phyloP scores from a whole-genome alignment of 2,329 filamentous ascomycete genomes.

The Aspergillus pseudoterreus region DNA sequence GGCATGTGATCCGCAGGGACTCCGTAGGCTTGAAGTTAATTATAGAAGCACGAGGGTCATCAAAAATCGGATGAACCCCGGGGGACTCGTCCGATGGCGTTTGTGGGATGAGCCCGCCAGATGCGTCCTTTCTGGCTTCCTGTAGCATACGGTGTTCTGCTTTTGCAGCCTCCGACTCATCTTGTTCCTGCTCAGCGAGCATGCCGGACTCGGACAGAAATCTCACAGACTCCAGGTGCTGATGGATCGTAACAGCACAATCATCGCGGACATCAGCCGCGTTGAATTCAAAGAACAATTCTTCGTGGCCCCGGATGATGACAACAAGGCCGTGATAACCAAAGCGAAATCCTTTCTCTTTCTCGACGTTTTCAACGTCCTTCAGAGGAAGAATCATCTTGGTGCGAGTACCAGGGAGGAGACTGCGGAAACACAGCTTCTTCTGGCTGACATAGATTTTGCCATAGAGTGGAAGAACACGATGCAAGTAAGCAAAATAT shows the following conservation, averaged over 20 bases:
- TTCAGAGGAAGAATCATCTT: conserved; percentile 88
- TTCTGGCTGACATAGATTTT: conserved; percentile 92
- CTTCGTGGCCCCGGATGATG: conserved; percentile 91
- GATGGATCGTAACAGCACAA: conserved; percentile 76
- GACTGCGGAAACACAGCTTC: conserved; percentile 87
- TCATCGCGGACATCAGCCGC: conserved; percentile 78
- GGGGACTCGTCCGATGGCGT: conserved; percentile 27
- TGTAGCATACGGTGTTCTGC: conserved; percentile 78
- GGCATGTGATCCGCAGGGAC: conserved; percentile 78
- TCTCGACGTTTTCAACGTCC: conserved; percentile 89
- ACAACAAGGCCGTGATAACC: conserved; percentile 87
- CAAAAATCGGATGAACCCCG: conserved; percentile 72
- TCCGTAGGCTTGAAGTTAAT: conserved; percentile 84
- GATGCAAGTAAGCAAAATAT: conserved; percentile 88
- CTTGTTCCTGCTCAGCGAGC: conserved; percentile 64
- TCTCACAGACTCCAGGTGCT: conserved; percentile 68
- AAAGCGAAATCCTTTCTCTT: conserved; percentile 91
- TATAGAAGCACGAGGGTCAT: conserved; percentile 82
- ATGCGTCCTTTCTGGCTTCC: conserved; percentile 59
- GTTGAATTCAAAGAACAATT: conserved; percentile 92
- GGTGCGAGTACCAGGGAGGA: conserved; percentile 83
- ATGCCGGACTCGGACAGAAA: conserved; percentile 68
- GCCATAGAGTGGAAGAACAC: conserved; percentile 86
- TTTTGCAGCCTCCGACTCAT: conserved; percentile 69
- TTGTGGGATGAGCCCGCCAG: conserved; percentile 28